phyloP scores from a whole-genome alignment of 2,329 filamentous ascomycete genomes.

The Pestalotiopsis fici region DNA sequence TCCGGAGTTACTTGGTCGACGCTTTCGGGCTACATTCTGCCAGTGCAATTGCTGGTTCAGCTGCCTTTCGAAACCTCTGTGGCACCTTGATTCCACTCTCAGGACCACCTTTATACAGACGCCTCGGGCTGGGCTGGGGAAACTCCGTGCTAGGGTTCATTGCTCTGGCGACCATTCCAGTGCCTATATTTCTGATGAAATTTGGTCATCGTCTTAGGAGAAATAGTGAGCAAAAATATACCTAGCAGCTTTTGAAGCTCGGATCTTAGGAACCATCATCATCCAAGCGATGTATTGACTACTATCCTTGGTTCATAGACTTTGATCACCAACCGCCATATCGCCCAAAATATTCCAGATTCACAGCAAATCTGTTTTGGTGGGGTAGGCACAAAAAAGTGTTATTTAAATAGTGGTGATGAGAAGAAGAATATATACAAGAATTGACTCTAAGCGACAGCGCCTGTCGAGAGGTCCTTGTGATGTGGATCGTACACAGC shows the following conservation, averaged over 20 bases:
- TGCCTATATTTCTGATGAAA: neutral
- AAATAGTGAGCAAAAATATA: neutral
- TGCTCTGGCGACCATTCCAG: neutral
- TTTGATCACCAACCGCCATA: too few species aligned
- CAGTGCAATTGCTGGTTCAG: conserved; percentile 57
- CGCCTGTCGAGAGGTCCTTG: too few species aligned
- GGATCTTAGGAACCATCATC: too few species aligned
- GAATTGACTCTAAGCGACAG: too few species aligned
- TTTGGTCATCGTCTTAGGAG: neutral
- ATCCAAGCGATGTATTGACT: too few species aligned
- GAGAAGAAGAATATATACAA: neutral
- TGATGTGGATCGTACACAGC: too few species aligned
- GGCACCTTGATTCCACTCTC: conserved; percentile 56
- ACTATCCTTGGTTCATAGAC: too few species aligned
- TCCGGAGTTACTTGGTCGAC: conserved; percentile 51
- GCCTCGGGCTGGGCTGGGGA: conserved; percentile 57
- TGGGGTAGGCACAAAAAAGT: too few species aligned
- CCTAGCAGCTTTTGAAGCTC: too few species aligned
- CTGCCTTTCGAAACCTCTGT: conserved; percentile 49
- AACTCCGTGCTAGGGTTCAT: conserved; percentile 56
- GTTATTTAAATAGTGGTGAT: neutral
- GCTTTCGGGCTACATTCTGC: conserved; percentile 55
- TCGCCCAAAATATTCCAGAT: too few species aligned
- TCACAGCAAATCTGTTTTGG: too few species aligned
- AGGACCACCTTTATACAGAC: conserved; percentile 50